These are phyloP conservation scores for Fusarium albosuccineum DNA, from an alignment of 2,329 filamentous ascomycete genomes.

Conservation along the genomic window DNA sequence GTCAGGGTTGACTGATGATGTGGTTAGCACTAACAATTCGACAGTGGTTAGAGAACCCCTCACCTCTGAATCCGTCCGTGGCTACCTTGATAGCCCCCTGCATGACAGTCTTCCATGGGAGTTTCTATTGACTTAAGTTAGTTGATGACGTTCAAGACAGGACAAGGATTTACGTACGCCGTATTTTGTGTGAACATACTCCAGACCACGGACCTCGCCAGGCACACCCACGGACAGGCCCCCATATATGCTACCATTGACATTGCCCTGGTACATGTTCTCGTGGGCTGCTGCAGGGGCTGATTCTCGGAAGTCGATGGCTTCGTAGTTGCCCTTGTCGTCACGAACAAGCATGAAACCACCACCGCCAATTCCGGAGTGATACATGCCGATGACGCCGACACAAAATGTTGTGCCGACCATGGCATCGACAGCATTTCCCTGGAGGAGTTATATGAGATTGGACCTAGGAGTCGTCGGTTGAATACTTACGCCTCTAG, in stretches of 20 bases:
- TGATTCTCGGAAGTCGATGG: constrained; percentile 90
- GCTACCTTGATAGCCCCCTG: constrained; percentile 81
- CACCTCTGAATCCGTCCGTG: constrained; percentile 74
- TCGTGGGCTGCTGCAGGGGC: constrained; percentile 85
- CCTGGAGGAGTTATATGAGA: constrained; percentile 53
- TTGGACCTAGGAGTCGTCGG: neutral
- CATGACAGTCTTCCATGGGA: constrained; percentile 80
- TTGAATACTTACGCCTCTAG: constrained; percentile 59
- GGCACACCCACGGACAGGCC: constrained; percentile 81
- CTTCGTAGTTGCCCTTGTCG: constrained; percentile 81
- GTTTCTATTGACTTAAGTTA: constrained; percentile 49
- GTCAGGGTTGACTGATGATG: constrained; percentile 73
- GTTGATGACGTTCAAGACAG: neutral
- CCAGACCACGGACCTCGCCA: constrained; percentile 82
- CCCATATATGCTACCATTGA: constrained; percentile 74
- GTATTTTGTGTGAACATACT: constrained; percentile 80
- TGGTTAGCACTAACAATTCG: constrained; percentile 23
- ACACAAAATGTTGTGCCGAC: constrained; percentile 82
- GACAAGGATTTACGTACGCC: constrained; percentile 60
- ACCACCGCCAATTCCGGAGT: constrained; percentile 87
- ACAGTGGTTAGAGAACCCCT: constrained; percentile 3
- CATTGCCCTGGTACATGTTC: constrained; percentile 86
- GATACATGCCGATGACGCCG: constrained; percentile 81
- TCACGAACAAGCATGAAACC: constrained; percentile 88
- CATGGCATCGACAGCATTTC: constrained; percentile 82